A percentile compares a stretch with the other conserved stretches of the same genome.
Evolutionary conservation across 345 rosid genomes (phyloP).

Genomic region (Capsella bursapastoris): DNA sequence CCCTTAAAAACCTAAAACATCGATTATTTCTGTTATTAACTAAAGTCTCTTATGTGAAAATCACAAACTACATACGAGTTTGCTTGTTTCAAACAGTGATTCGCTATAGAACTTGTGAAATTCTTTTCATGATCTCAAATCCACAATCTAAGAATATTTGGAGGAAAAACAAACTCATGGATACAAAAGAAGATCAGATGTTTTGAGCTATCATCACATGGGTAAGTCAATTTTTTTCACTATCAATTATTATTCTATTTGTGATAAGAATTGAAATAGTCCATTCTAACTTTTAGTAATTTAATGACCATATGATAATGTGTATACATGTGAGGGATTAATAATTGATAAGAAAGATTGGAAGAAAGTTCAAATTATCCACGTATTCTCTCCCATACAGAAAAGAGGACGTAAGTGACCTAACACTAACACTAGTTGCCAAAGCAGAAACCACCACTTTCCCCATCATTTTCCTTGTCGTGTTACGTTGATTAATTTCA

Average conservation of each 20-base stretch:
- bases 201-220: constrained; percentile 18
- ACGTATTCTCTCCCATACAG: constrained; percentile 31
- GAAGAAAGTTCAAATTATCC: constrained; percentile 20
- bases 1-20: background rate
- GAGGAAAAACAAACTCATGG: background rate
- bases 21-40: background rate
- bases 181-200: background rate
- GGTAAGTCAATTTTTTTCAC: constrained; percentile 7
- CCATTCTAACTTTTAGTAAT: background rate
- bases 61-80: background rate
- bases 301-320: background rate
- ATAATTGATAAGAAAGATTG: constrained; percentile 28
- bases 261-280: background rate
- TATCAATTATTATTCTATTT: constrained; percentile 13
- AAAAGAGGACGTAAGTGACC: constrained; percentile 42
- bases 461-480: constrained; percentile 32
- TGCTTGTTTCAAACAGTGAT: background rate
- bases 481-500: constrained; percentile 19
- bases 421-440: constrained; percentile 37
- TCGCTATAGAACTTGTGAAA: no score
- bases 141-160: background rate
- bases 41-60: background rate
- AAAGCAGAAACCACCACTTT: constrained; percentile 35
- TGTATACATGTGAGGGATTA: constrained; percentile 9
- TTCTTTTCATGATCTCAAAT: background rate